phyloP scores from a whole-genome alignment of 169 alveolate species.

The Plasmodium gallinaceum region DNA sequence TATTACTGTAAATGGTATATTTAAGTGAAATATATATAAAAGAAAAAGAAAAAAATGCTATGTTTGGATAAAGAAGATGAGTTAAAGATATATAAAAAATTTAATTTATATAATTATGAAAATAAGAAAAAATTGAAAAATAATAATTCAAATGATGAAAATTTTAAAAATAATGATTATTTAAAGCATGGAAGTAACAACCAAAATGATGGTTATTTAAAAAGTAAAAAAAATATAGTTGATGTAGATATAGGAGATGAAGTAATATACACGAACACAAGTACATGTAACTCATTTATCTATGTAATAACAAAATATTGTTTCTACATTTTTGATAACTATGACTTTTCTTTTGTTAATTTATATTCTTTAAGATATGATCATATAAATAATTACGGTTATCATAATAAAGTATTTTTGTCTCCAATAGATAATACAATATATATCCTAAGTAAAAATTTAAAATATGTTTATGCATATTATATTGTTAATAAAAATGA shows the following conservation, averaged over 20 bases:
- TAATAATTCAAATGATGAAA: slow-evolving; percentile 4
- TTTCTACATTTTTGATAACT: slow-evolving; percentile 59
- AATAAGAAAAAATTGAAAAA: not conserved
- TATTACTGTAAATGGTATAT: no score
- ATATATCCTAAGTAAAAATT: slow-evolving; percentile 64
- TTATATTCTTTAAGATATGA: slow-evolving; percentile 47
- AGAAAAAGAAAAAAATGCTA: slow-evolving; percentile 46
- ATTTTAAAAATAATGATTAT: not conserved
- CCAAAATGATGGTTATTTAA: not conserved
- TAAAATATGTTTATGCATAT: slow-evolving; percentile 61
- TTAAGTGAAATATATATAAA: not conserved
- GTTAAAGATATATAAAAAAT: slow-evolving; percentile 51
- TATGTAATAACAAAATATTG: slow-evolving; percentile 64
- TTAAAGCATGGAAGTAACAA: not conserved
- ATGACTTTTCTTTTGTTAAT: slow-evolving; percentile 62
- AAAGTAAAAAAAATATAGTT: not conserved
- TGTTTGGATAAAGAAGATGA: slow-evolving; percentile 78
- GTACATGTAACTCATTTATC: slow-evolving; percentile 65
- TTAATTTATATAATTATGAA: slow-evolving; percentile 14
- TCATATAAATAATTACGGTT: slow-evolving; percentile 27
- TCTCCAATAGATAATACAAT: slow-evolving; percentile 66
- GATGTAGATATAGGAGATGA: slow-evolving; percentile 23
- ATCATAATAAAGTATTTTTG: slow-evolving; percentile 46
- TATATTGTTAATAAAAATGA: slow-evolving; percentile 34
- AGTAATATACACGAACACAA: slow-evolving; percentile 59